Percentiles rank a stretch among this genome's conserved stretches.
Conservation (phyloP, 257 asterid species). For the Coffea eugenioides region DNA sequence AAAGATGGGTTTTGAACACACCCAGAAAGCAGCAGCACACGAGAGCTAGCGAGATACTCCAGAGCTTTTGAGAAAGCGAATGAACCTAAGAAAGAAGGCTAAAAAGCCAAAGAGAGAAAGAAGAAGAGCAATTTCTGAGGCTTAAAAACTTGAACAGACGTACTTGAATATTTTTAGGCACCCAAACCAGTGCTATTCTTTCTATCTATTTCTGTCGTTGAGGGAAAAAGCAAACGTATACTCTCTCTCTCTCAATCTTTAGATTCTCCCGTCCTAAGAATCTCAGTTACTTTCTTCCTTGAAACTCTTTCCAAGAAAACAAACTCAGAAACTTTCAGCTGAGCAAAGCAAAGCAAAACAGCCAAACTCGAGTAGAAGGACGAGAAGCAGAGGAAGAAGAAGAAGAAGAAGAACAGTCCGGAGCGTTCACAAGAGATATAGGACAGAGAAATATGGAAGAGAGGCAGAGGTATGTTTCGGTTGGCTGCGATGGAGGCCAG, state of each 20-base stretch:
- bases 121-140: neutral
- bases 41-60: neutral
- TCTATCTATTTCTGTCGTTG: neutral
- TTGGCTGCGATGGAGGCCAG: constrained; percentile 28
- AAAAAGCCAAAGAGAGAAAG: neutral
- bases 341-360: neutral
- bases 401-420: neutral
- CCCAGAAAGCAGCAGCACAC: neutral
- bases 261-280: neutral
- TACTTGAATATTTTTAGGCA: neutral
- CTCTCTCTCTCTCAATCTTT: neutral
- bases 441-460: neutral
- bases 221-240: neutral
- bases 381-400: neutral
- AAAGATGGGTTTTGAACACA: constrained; percentile 36
- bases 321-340: neutral
- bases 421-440: neutral
- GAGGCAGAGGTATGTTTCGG: constrained; percentile 25
- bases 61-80: constrained; percentile 12
- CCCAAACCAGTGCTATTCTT: neutral
- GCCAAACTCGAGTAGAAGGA: neutral
- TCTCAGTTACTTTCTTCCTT: neutral
- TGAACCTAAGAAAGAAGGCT: neutral
- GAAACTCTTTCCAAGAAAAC: neutral
- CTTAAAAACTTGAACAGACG: neutral